Conservation (phyloP, 2,329 filamentous ascomycete genomes). For the Kalaharituber pfeilii region DNA sequence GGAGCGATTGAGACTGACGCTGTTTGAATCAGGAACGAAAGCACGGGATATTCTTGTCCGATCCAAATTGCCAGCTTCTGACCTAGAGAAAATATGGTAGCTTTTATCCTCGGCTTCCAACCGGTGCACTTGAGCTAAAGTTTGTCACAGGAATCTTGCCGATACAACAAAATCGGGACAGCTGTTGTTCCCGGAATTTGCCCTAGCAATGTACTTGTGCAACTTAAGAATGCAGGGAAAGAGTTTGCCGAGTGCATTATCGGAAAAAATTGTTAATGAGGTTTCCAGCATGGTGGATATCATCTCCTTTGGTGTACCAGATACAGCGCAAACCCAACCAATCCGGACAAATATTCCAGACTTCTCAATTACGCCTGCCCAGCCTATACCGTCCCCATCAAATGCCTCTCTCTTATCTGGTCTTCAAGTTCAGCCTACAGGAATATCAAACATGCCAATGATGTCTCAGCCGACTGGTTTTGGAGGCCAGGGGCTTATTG, state of each 20-base stretch:
- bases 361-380: slow-evolving; percentile 37
- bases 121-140: slow-evolving; percentile 4
- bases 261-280: slow-evolving; percentile 82
- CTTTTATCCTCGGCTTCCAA: too few relatives aligned
- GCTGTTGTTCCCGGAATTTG: slow-evolving; percentile 93
- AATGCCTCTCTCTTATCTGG: slow-evolving; percentile 30
- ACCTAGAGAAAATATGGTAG: slow-evolving; percentile 83
- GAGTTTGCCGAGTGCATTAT: slow-evolving; percentile 53
- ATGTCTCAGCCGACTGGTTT: slow-evolving; percentile 29
- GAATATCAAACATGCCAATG: background rate
- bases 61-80: slow-evolving; percentile 72
- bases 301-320: slow-evolving; percentile 81
- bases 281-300: slow-evolving; percentile 99
- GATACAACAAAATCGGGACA: slow-evolving; percentile 95
- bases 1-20: background rate
- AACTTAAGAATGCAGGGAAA: slow-evolving; percentile 85
- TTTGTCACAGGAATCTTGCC: slow-evolving; percentile 64
- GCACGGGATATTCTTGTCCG: slow-evolving; percentile 75
- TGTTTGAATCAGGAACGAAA: slow-evolving; percentile 59
- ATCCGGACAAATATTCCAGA: slow-evolving; percentile 49
- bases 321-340: slow-evolving; percentile 43
- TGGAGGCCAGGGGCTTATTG: slow-evolving; percentile 25
- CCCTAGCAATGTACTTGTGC: slow-evolving; percentile 94
- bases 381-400: slow-evolving; percentile 39
- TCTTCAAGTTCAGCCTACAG: slow-evolving; percentile 29